Evolutionary conservation across 305 asterid genomes (phyloP).

Genomic region (Plantago coronopus): DNA sequence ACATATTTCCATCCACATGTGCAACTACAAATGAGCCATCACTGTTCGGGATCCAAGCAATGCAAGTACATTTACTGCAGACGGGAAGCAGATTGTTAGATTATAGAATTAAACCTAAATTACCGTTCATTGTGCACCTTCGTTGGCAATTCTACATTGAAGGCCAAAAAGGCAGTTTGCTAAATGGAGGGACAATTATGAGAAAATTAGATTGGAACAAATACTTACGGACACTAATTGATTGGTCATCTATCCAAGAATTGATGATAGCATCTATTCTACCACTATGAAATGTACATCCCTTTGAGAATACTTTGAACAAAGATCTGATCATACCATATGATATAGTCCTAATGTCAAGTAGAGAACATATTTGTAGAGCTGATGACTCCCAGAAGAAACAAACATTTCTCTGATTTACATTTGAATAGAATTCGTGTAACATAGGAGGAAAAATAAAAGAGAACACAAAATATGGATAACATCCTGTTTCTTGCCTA

Average conservation of each 20-base stretch:
- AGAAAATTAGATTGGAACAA: no score
- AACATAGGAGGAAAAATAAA: background rate
- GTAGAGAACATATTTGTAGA: no score
- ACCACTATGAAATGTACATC: no score
- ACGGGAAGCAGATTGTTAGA: conserved; percentile 22
- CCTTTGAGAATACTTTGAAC: no score
- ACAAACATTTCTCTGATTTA: background rate
- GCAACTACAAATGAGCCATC: conserved; percentile 50
- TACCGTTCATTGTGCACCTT: background rate
- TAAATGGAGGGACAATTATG: no score
- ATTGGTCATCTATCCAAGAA: no score
- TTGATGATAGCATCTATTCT: no score
- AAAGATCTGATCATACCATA: no score
- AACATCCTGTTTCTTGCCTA: conserved; percentile 46
- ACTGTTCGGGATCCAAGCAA: conserved; percentile 50
- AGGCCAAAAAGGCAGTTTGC: background rate
- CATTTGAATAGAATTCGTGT: background rate
- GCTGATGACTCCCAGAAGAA: no score
- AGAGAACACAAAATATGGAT: background rate
- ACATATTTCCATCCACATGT: conserved; percentile 54
- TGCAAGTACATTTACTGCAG: conserved; percentile 49
- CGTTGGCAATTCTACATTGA: background rate
- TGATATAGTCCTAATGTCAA: no score
- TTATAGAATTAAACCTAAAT: conserved; percentile 3
- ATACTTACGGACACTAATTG: no score